Percentiles rank a stretch among this genome's conserved stretches.
These are phyloP conservation scores for Astragalus membranaceus DNA, from an alignment of 306 rosid species.

Conservation along the genomic window DNA sequence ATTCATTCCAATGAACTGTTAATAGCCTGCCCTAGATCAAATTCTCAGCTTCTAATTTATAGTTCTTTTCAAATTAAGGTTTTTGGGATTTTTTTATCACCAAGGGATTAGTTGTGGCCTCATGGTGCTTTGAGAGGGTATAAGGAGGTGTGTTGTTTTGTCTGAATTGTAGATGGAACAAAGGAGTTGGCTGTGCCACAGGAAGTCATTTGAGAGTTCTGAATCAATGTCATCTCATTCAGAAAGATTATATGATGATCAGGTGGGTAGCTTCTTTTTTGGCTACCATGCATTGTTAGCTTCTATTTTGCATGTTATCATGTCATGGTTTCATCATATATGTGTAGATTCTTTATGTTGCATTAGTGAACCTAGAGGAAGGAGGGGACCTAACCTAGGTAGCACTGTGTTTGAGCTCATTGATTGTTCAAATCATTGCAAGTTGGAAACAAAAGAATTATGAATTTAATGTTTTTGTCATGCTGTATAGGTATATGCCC, in stretches of 20 bases:
- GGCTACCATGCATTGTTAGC: not conserved
- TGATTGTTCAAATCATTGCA: conserved; percentile 10
- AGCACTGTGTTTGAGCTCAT: not conserved
- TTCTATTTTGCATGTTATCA: conserved; percentile 5
- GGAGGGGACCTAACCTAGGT: not conserved
- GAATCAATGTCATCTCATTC: conserved; percentile 65
- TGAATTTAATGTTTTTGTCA: not conserved
- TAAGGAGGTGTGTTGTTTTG: conserved; percentile 11
- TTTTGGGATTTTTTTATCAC: not conserved
- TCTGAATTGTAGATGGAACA: conserved; percentile 45
- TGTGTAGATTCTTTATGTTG: not conserved
- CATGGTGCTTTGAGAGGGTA: conserved; percentile 17
- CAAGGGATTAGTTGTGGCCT: conserved; percentile 9
- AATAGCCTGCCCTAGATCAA: conserved; percentile 2
- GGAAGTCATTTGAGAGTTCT: conserved; percentile 67
- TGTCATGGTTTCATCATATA: not conserved
- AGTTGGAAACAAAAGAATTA: not conserved
- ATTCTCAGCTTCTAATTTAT: not conserved
- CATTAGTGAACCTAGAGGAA: not conserved
- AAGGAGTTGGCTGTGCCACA: conserved; percentile 69
- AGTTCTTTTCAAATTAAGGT: not conserved
- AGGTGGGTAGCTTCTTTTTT: not conserved
- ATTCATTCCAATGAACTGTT: not conserved
- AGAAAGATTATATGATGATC: conserved; percentile 65
- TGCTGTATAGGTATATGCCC: conserved; percentile 44